Percentiles rank a stretch among this genome's conserved stretches.
These are phyloP conservation scores for Yamadazyma scolyti DNA, from an alignment of 805 yeast species.

Conservation along the genomic window DNA sequence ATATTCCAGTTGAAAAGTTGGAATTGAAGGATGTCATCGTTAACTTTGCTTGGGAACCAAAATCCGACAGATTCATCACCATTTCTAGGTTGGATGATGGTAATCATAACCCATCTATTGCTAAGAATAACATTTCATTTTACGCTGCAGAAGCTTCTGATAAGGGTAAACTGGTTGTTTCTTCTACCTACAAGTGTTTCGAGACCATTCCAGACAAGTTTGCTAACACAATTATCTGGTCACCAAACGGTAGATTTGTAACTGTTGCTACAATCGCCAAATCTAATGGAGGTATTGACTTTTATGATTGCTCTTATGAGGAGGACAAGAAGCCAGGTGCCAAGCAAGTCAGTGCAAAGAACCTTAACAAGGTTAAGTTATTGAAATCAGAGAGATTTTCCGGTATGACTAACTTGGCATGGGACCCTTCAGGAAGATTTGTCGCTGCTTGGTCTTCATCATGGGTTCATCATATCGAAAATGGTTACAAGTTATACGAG, in stretches of 20 bases:
- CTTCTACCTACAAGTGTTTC: constrained; percentile 54
- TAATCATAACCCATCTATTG: constrained; percentile 57
- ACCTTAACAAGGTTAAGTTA: constrained; percentile 57
- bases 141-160: constrained; percentile 67
- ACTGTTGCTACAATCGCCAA: constrained; percentile 46
- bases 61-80: constrained; percentile 78
- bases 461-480: constrained; percentile 81
- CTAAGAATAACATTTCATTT: constrained; percentile 68
- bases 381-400: constrained; percentile 61
- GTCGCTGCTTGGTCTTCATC: constrained; percentile 83
- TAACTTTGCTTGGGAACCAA: constrained; percentile 95
- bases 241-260: constrained; percentile 90
- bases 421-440: constrained; percentile 97
- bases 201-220: constrained; percentile 58
- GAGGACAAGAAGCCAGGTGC: constrained; percentile 57
- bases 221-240: constrained; percentile 75
- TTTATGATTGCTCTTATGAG: constrained; percentile 82
- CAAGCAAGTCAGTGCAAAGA: constrained; percentile 36
- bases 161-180: constrained; percentile 42
- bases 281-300: constrained; percentile 66
- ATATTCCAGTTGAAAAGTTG: constrained; percentile 89
- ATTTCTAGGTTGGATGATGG: constrained; percentile 62
- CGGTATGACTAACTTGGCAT: constrained; percentile 77
- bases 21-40: constrained; percentile 88
- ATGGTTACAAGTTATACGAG: constrained; percentile 87